Evolutionary conservation across 1,284 basidiomycete genomes (phyloP).

Genomic region (Salmacisia buchloeana): DNA sequence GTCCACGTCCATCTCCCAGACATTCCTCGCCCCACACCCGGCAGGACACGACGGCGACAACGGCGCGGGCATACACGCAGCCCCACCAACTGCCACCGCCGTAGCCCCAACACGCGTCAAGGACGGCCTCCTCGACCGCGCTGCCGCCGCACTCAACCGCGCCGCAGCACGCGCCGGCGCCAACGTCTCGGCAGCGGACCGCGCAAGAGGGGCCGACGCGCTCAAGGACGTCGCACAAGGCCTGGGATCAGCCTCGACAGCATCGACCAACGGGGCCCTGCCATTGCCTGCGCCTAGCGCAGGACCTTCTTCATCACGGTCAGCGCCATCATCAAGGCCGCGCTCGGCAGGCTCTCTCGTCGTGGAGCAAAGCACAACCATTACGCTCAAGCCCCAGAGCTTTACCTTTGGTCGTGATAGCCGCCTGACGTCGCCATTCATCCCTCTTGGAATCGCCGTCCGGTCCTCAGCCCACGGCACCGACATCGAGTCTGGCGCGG

Average conservation of each 20-base stretch:
- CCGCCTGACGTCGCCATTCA: constrained; percentile 7
- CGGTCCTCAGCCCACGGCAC: not conserved
- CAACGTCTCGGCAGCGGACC: constrained; percentile 16
- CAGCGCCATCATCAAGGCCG: not conserved
- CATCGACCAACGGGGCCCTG: not conserved
- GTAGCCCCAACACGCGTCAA: constrained; percentile 16
- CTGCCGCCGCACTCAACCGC: constrained; percentile 23
- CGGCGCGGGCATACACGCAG: not conserved
- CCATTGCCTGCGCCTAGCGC: not conserved
- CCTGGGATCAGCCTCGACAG: constrained; percentile 12
- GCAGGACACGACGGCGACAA: not conserved
- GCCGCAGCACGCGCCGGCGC: constrained; percentile 18
- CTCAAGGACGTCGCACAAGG: constrained; percentile 20
- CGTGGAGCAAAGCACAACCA: constrained; percentile 1
- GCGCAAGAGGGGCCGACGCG: constrained; percentile 19
- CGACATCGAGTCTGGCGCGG: not conserved
- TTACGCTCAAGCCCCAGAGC: constrained; percentile 20
- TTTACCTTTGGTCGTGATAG: constrained; percentile 20
- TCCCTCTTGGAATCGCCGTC: constrained; percentile 12
- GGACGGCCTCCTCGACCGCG: constrained; percentile 19
- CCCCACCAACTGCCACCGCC: not conserved
- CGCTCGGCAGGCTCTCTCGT: no score
- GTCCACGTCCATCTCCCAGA: constrained; percentile 14
- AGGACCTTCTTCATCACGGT: no score
- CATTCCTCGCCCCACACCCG: not conserved